phyloP scores from a whole-genome alignment of 2,329 filamentous ascomycete species.

The Myriosclerotinia duriaeana region DNA sequence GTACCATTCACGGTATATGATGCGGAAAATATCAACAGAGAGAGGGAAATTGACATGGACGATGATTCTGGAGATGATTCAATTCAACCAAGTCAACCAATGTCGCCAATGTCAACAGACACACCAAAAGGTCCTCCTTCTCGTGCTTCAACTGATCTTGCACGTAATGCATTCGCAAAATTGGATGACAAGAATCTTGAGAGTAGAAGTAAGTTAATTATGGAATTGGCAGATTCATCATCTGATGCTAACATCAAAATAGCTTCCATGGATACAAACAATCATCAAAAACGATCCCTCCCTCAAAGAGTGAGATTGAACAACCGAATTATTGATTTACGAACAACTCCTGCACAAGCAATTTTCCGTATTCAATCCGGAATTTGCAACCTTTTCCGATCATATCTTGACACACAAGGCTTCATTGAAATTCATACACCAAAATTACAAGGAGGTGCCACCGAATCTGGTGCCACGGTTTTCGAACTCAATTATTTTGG shows the following conservation, averaged over 20 bases:
- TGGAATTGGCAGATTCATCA: conserved; percentile 17
- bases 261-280: conserved; percentile 34
- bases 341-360: conserved; percentile 81
- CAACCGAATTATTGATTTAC: conserved; percentile 79
- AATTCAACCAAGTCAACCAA: conserved; percentile 4
- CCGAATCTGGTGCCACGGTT: conserved; percentile 86
- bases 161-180: conserved; percentile 19
- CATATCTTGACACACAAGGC: conserved; percentile 68
- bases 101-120: conserved; percentile 17
- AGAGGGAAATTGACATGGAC: conserved; percentile 55
- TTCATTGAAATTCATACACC: conserved; percentile 95
- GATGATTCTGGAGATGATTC: conserved; percentile 44
- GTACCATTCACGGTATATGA: conserved; percentile 70
- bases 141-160: conserved; percentile 23
- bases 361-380: conserved; percentile 85
- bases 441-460: conserved; percentile 85
- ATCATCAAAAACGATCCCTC: conserved; percentile 33
- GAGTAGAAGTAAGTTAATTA: conserved; percentile 24
- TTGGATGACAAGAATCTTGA: conserved; percentile 18
- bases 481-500: conserved; percentile 93
- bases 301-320: conserved; percentile 59
- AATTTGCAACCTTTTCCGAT: conserved; percentile 76
- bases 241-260: conserved; percentile 2
- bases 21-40: conserved; percentile 59
- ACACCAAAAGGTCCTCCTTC: conserved; percentile 17